Evolutionary conservation across 1,284 basidiomycete species (phyloP).

Genomic region (Ceratobasidium sp.): DNA sequence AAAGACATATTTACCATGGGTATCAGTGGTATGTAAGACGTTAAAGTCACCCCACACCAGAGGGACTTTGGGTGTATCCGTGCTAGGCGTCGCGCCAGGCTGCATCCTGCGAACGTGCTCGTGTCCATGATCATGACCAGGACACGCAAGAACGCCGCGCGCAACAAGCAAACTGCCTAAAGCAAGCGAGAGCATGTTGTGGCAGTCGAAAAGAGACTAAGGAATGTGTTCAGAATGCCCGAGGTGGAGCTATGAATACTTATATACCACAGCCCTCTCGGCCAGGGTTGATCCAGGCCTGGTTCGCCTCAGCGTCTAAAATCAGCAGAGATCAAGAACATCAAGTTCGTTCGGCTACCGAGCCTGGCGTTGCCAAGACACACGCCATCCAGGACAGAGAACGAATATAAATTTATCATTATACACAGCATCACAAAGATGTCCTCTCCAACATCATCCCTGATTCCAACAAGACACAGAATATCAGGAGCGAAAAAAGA

Average conservation of each 20-base stretch:
- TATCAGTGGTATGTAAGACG: conserved; percentile 85
- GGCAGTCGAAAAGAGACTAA: background rate
- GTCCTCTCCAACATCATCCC: conserved; percentile 24
- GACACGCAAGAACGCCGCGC: conserved; percentile 22
- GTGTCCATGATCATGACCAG: conserved; percentile 24
- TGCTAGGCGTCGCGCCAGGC: conserved; percentile 32
- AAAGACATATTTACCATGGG: conserved; percentile 64
- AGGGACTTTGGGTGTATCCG: conserved; percentile 56
- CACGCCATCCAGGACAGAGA: background rate
- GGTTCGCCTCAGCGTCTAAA: background rate
- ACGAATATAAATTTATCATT: background rate
- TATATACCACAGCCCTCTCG: background rate
- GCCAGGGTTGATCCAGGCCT: background rate
- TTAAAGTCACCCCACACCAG: conserved; percentile 85
- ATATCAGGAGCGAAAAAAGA: background rate
- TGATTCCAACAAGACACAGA: background rate
- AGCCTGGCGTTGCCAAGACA: background rate
- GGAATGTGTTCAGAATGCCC: background rate
- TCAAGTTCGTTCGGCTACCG: background rate
- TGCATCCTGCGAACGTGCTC: conserved; percentile 34
- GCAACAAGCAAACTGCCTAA: conserved; percentile 7
- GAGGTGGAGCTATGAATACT: background rate
- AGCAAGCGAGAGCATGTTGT: conserved; percentile 14
- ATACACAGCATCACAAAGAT: background rate
- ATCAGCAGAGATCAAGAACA: background rate